Percentiles rank a stretch among this genome's conserved stretches.
Evolutionary conservation across 1,284 basidiomycete species (phyloP).

Genomic region (Trichosporon sp.): DNA sequence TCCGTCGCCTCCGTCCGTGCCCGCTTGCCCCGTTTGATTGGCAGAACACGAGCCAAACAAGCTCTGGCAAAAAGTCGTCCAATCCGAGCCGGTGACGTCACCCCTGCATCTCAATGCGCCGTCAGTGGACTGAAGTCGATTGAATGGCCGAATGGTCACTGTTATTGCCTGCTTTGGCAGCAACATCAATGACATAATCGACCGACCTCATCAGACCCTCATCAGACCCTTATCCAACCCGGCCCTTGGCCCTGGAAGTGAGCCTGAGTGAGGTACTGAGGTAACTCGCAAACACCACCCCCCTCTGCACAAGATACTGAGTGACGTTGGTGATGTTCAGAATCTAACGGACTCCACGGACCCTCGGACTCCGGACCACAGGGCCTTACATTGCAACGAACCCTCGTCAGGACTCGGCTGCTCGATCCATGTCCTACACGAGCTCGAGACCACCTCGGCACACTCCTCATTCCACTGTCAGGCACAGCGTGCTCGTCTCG

Average conservation of each 20-base stretch:
- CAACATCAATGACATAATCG: background rate
- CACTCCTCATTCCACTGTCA: background rate
- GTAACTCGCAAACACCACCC: background rate
- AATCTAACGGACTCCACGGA: background rate
- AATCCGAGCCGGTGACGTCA: constrained; percentile 13
- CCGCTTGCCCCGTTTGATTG: background rate
- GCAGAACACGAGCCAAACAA: background rate
- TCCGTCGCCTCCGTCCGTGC: constrained; percentile 8
- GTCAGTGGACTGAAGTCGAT: background rate
- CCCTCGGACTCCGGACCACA: constrained; percentile 1
- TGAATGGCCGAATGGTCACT: background rate
- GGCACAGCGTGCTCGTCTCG: background rate
- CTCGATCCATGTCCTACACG: background rate
- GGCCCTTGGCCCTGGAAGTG: background rate
- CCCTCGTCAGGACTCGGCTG: background rate
- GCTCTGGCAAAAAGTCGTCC: constrained; percentile 12
- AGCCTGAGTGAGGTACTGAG: background rate
- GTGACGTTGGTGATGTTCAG: background rate
- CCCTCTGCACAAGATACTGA: background rate
- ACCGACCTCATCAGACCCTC: background rate
- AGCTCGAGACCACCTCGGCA: background rate
- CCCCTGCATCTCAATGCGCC: background rate
- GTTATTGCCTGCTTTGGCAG: constrained; percentile 7
- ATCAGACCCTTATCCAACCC: background rate
- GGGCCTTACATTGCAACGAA: too few species aligned